Conservation (phyloP, 495 filamentous ascomycete genomes). For the Penicillium desertorum region DNA sequence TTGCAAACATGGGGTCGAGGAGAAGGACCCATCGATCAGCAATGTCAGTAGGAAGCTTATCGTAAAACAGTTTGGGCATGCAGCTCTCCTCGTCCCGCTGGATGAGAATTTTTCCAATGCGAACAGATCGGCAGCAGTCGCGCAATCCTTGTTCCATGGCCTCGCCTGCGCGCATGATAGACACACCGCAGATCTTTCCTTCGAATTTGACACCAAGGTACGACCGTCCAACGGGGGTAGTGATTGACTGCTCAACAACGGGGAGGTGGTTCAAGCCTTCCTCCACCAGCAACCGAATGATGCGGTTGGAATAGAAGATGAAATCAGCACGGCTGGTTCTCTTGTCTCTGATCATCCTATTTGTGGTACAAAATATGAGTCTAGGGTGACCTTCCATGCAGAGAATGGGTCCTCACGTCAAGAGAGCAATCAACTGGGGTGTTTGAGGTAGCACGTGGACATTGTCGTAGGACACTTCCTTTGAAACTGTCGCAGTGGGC, state of each 20-base stretch:
- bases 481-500: slow-evolving; percentile 88
- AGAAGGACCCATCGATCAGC: slow-evolving; percentile 87
- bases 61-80: slow-evolving; percentile 90
- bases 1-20: slow-evolving; percentile 98
- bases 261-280: slow-evolving; percentile 97
- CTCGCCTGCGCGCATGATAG: slow-evolving; percentile 97
- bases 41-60: slow-evolving; percentile 94
- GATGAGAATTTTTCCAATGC: slow-evolving; percentile 98
- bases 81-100: slow-evolving; percentile 95
- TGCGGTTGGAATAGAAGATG: slow-evolving; percentile 98
- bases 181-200: slow-evolving; percentile 97
- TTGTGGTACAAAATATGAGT: slow-evolving; percentile 20
- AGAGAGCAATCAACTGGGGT: slow-evolving; percentile 90
- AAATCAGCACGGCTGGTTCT: slow-evolving; percentile 89
- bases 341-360: slow-evolving; percentile 91
- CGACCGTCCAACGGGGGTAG: slow-evolving; percentile 83
- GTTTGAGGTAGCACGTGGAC: slow-evolving; percentile 90
- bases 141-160: slow-evolving; percentile 97
- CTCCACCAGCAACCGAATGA: slow-evolving; percentile 96
- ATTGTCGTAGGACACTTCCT: slow-evolving; percentile 75
- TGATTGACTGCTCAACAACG: slow-evolving; percentile 80
- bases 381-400: slow-evolving; percentile 11
- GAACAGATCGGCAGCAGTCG: slow-evolving; percentile 93
- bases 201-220: slow-evolving; percentile 93
- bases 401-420: slow-evolving; percentile 70